phyloP scores from a whole-genome alignment of 1,284 basidiomycete species.

The Ganoderma sp. region DNA sequence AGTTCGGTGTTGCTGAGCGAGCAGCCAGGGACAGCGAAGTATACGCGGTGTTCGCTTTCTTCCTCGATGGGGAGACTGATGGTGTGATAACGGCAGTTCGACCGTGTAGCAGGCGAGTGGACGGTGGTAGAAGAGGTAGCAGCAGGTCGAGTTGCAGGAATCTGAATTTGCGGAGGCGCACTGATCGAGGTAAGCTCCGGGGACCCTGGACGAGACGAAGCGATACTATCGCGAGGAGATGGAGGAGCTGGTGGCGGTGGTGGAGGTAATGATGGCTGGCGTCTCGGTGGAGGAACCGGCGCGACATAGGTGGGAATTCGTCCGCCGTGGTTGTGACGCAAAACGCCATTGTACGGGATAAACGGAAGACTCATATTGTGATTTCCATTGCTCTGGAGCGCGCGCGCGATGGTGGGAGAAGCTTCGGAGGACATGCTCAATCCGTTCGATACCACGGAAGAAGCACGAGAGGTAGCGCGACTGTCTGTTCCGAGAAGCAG shows the following conservation, averaged over 20 bases:
- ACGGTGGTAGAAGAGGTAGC: conserved; percentile 6
- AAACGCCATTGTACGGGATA: conserved; percentile 39
- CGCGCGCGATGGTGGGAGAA: conserved; percentile 35
- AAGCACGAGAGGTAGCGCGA: conserved; percentile 48
- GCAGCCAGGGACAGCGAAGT: conserved; percentile 70
- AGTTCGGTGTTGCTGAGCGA: conserved; percentile 60
- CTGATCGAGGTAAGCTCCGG: conserved; percentile 13
- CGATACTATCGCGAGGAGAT: conserved; percentile 4
- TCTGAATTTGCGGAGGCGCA: conserved; percentile 3
- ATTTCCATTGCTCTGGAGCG: conserved; percentile 36
- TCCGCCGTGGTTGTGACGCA: conserved; percentile 43
- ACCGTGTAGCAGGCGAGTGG: conserved; percentile 48
- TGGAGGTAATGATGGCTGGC: conserved; percentile 24
- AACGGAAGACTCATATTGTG: conserved; percentile 35
- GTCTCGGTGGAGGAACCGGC: conserved; percentile 6
- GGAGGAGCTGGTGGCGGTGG: conserved; percentile 12
- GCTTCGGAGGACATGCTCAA: conserved; percentile 31
- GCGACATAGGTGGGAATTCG: conserved; percentile 29
- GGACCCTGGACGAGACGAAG: conserved; percentile 15
- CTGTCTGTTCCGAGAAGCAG: conserved; percentile 44
- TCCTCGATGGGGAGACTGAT: conserved; percentile 64
- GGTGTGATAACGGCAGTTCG: conserved; percentile 69
- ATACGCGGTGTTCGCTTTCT: conserved; percentile 51
- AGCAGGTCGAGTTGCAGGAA: not conserved
- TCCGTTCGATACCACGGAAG: conserved; percentile 52